Base-by-base conservation (phyloP, 441 rosid genomes). In the Eruca vesicaria region DNA sequence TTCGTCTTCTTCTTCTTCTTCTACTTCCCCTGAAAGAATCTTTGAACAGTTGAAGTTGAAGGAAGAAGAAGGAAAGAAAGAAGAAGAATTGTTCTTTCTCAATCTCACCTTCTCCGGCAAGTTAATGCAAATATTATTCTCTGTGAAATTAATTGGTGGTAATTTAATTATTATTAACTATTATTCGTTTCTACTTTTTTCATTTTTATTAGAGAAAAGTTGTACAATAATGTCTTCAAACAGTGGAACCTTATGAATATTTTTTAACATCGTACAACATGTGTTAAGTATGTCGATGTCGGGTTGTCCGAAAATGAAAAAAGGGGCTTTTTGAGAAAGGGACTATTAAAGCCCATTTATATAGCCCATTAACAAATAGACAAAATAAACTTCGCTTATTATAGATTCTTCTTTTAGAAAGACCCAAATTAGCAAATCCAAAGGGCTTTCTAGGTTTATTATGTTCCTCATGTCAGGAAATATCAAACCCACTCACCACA, bases 71-170 rank as follows among this genome's bases (percentile, higher is more conserved):
- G 43, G 52, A 32, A n/a, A 28, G 19, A 21, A 28, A 23, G 69
- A 19, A 23, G 69, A 19, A 18, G 12, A 48, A n/a, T 8, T 0
- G 6, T 69, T 28, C 79, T 63, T 69, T 53, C 33, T 58, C 19
- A 26, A 57, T 75, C 77, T 68, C 62, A 75, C 73, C 68, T 75
- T 75, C 38, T 18, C 41, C 73, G 21, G 32, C 78, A 75, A 75
- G 78, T 68, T 66, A 73, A 50, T 26, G 19, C 67, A 55, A 38
- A 32, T 35, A 2, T 38, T 28, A 9, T 57, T 58, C 72, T 58
- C 66, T 36, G 2, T 65, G 3, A 41, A 38, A 38, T 71, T n/a
- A 43, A 43, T 41, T 41, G 28, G 21, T 26, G 23, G 29, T 14
- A 50, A 29, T 1, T 26, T 2, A 5, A 48, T 50, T 50, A 2